Evolutionary conservation across 371 early-diverging fungal genomes (phyloP), one percentile per base, ranked within the genome.

Genomic region (Sporodiniella umbellata): DNA sequence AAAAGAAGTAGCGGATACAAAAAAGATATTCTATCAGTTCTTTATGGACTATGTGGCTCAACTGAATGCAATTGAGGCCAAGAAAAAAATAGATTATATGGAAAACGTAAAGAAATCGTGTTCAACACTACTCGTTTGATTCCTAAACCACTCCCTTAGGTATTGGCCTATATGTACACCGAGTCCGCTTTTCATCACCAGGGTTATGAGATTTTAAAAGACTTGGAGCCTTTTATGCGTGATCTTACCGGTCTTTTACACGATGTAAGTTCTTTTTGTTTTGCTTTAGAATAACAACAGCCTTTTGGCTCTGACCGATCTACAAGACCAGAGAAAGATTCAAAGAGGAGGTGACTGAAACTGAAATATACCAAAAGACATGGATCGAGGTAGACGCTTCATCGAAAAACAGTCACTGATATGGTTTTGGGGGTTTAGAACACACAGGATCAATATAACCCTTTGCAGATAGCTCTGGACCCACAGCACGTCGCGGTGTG

Each of bases 131-230:
- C 7, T 31, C 12, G 1, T 31, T 10, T 31, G 12, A 0, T 10
- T 10, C 7, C 31, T 31, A 31, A 31, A 10, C 31, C 7, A 31
- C 12, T 31, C 31, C 12, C 31, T 10, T 14, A 82, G 81, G 68
- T 85, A 7, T 72, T 89, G 39, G 84, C 85, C 11, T 78, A 80
- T 31, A 83, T 88, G 75, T 88, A 86, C 53, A 80, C 85, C 4
- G 81, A 89, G 35, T 85, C 80, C 42, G 81, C 86, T 18, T 87
- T 85, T 57, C 85, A 83, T 62, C 90, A 89, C 55, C 89, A 90
- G 64, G 73, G 81, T 11, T 88, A 85, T 54, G 85, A 87, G 38
- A 72, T 80, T 42, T 49, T 90, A 30, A 83, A 83, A 45, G 91
- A 90, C 48, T 56, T 90, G 19, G 89, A 89, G 57, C 90, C 89